phyloP scores from a whole-genome alignment of 306 rosid species.

The Benincasa hispida region DNA sequence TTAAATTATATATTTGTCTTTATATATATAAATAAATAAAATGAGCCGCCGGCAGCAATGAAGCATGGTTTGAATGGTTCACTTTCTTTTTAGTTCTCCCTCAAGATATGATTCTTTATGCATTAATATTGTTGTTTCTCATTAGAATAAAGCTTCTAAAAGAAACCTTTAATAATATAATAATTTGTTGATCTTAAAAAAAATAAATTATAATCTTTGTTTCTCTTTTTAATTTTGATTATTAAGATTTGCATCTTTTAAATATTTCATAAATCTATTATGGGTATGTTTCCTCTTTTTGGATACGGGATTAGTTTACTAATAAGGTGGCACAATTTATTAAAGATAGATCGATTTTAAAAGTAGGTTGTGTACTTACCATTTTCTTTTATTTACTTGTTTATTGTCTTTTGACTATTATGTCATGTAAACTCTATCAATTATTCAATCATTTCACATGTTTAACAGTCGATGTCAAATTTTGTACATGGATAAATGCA shows the following conservation, averaged over 20 bases:
- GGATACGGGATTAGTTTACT: not conserved
- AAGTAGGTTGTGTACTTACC: not conserved
- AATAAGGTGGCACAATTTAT: not conserved
- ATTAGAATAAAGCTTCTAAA: not conserved
- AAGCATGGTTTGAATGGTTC: not conserved
- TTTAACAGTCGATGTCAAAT: no score
- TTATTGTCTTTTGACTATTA: not conserved
- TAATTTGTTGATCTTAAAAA: no score
- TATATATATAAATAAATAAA: not conserved
- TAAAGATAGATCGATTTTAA: not conserved
- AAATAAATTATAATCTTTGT: not conserved
- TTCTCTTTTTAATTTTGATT: not conserved
- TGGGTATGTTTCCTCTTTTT: not conserved
- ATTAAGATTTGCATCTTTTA: not conserved
- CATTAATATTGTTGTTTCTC: not conserved
- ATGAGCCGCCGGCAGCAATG: constrained; percentile 3
- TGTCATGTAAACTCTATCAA: not conserved
- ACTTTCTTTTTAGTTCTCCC: not conserved
- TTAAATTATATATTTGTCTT: not conserved
- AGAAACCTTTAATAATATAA: not conserved
- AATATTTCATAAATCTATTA: not conserved
- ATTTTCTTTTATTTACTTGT: not conserved
- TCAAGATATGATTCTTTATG: not conserved
- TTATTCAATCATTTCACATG: not conserved
- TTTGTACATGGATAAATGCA: no score